A percentile compares a stretch with the other conserved stretches of the same genome.
These are phyloP conservation scores for Ceratocystis cacaofunesta DNA, from an alignment of 2,329 filamentous ascomycete genomes.

Conservation along the genomic window DNA sequence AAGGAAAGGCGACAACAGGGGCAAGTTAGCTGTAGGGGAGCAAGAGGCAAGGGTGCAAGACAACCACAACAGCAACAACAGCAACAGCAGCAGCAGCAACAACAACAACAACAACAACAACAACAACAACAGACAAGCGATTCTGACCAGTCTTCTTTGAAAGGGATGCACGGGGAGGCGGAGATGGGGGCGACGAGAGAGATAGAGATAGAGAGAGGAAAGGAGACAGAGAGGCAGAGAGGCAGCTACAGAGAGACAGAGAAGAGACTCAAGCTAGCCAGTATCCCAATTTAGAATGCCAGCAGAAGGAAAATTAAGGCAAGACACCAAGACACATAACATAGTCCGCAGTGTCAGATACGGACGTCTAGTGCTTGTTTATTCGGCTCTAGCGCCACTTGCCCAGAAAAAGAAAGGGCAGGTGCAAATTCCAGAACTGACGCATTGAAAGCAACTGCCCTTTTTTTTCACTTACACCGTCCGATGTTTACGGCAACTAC, in stretches of 20 bases:
- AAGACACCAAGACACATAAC: not conserved
- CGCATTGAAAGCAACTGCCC: not conserved
- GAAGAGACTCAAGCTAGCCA: not conserved
- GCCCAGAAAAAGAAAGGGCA: not conserved
- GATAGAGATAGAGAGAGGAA: too few relatives aligned
- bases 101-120: not conserved
- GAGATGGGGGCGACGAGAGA: too few relatives aligned
- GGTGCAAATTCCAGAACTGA: not conserved
- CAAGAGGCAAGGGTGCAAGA: not conserved
- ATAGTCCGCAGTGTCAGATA: too few relatives aligned
- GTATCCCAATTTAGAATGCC: not conserved
- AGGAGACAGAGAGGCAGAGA: too few relatives aligned
- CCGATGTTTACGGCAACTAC: slow-evolving; percentile 2
- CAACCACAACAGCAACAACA: not conserved
- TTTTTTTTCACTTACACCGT: not conserved
- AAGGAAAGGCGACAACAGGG: not conserved
- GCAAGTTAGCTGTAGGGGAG: not conserved
- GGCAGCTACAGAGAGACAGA: not conserved
- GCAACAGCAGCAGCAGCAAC: not conserved
- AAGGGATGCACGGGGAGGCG: too few relatives aligned
- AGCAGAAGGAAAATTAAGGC: not conserved
- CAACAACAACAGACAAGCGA: not conserved
- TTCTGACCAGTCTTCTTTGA: not conserved
- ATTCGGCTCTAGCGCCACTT: not conserved
- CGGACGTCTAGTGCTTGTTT: not conserved